A percentile compares a stretch with the other conserved stretches of the same genome.
Evolutionary conservation across 2,329 filamentous ascomycete genomes (phyloP).

Genomic region (Colletotrichum endophyticum): DNA sequence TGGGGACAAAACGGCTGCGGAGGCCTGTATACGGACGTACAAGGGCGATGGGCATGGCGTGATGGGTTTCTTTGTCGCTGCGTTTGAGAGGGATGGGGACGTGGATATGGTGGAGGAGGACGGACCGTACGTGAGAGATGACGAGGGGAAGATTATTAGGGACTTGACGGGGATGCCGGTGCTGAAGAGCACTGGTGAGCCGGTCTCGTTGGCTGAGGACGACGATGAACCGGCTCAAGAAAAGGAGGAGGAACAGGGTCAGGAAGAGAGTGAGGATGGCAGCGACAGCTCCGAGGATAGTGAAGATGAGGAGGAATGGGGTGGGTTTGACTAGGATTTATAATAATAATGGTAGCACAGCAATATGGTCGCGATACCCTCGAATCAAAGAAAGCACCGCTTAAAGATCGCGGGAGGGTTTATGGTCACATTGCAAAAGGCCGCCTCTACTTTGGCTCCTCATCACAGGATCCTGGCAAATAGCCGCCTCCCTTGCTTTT

Average conservation of each 20-base stretch:
- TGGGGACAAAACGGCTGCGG: slow-evolving; percentile 61
- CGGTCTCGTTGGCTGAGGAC: slow-evolving; percentile 27
- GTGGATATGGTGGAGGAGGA: slow-evolving; percentile 32
- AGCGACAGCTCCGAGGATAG: slow-evolving; percentile 20
- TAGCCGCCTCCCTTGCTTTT: neutral
- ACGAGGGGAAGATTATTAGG: slow-evolving; percentile 55
- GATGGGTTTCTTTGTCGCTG: slow-evolving; percentile 96
- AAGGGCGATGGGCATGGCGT: slow-evolving; percentile 82
- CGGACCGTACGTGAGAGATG: slow-evolving; percentile 60
- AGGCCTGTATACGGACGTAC: slow-evolving; percentile 82
- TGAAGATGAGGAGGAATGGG: slow-evolving; percentile 28
- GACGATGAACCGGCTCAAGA: slow-evolving; percentile 2
- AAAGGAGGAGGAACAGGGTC: neutral
- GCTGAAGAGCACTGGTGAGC: slow-evolving; percentile 37
- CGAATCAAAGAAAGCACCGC: neutral
- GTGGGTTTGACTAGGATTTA: slow-evolving; percentile 22
- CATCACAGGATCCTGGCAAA: neutral
- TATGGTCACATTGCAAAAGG: neutral
- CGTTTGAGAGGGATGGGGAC: slow-evolving; percentile 70
- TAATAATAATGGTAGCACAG: neutral
- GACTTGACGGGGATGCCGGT: slow-evolving; percentile 44
- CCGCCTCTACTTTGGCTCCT: neutral
- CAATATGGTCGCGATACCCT: neutral
- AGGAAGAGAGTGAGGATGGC: slow-evolving; percentile 5
- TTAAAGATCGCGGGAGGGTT: rapidly evolving